phyloP scores from a whole-genome alignment of 2,329 filamentous ascomycete genomes.

The Fusarium redolens region DNA sequence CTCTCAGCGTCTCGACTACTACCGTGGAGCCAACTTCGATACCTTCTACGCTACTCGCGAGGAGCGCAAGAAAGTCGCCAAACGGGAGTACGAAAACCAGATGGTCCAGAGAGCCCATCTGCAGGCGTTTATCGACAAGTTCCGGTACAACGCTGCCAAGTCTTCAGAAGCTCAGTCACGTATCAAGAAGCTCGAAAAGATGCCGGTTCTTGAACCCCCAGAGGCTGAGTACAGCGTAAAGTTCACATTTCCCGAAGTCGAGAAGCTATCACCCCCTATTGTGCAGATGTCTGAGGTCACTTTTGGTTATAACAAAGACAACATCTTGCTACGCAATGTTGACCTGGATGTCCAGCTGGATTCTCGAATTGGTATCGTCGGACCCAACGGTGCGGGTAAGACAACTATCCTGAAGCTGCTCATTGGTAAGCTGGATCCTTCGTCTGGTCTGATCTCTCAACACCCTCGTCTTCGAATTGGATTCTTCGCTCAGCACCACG shows the following conservation, averaged over 20 bases:
- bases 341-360: conserved; percentile 98
- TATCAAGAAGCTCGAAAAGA: conserved; percentile 98
- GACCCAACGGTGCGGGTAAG: conserved; percentile 98
- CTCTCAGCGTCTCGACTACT: conserved; percentile 97
- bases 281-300: conserved; percentile 95
- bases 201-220: conserved; percentile 90
- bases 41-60: conserved; percentile 98
- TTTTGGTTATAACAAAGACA: conserved; percentile 88
- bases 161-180: conserved; percentile 97
- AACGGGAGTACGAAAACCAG: conserved; percentile 98
- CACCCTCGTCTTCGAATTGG: conserved; percentile 90
- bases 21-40: conserved; percentile 96
- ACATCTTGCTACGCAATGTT: conserved; percentile 83
- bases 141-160: conserved; percentile 98
- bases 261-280: conserved; percentile 96
- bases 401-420: conserved; percentile 98
- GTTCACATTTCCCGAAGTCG: conserved; percentile 97
- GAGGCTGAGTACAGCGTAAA: conserved; percentile 96
- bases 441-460: conserved; percentile 84
- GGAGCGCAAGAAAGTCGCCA: conserved; percentile 94
- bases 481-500: conserved; percentile 98
- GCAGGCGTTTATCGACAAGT: conserved; percentile 99
- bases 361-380: conserved; percentile 98
- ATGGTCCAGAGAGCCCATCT: conserved; percentile 94
- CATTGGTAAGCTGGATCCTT: conserved; percentile 83